Conservation (phyloP, 2,329 filamentous ascomycete genomes). For the Coleophoma cylindrospora region DNA sequence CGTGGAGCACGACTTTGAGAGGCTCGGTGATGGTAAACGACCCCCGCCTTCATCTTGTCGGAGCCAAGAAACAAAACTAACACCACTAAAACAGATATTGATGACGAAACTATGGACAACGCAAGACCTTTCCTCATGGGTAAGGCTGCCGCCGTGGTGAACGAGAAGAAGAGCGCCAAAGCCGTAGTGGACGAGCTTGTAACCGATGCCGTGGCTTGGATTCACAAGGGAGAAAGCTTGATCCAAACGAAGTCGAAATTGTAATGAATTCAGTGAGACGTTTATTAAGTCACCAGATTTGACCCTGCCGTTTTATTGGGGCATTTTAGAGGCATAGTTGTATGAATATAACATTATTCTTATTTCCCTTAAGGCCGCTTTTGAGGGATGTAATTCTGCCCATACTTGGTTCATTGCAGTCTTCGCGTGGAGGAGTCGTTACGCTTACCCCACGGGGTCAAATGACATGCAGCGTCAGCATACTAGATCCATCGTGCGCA, state of each 20-base stretch:
- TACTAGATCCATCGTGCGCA: no score
- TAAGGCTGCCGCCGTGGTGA: conserved; percentile 89
- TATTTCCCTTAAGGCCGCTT: not conserved
- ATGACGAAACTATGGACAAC: conserved; percentile 87
- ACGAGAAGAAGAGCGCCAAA: conserved; percentile 88
- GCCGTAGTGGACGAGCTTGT: conserved; percentile 94
- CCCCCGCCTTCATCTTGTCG: not conserved
- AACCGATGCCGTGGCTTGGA: conserved; percentile 65
- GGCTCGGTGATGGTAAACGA: conserved; percentile 60
- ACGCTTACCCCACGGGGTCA: no score
- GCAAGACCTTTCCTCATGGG: conserved; percentile 93
- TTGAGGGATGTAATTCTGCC: no score
- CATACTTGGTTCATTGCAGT: no score
- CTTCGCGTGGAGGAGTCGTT: no score
- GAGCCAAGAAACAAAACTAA: no score
- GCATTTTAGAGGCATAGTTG: not conserved
- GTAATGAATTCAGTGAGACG: conserved; percentile 29
- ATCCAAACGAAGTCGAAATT: conserved; percentile 53
- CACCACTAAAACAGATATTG: conserved; percentile 37
- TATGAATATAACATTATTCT: not conserved
- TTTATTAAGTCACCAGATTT: not conserved
- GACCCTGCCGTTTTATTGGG: not conserved
- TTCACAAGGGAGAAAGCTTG: conserved; percentile 64
- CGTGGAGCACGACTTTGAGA: conserved; percentile 91
- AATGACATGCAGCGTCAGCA: no score